Conservation (phyloP, 1,284 basidiomycete genomes). For the Laetiporus sulphureus region DNA sequence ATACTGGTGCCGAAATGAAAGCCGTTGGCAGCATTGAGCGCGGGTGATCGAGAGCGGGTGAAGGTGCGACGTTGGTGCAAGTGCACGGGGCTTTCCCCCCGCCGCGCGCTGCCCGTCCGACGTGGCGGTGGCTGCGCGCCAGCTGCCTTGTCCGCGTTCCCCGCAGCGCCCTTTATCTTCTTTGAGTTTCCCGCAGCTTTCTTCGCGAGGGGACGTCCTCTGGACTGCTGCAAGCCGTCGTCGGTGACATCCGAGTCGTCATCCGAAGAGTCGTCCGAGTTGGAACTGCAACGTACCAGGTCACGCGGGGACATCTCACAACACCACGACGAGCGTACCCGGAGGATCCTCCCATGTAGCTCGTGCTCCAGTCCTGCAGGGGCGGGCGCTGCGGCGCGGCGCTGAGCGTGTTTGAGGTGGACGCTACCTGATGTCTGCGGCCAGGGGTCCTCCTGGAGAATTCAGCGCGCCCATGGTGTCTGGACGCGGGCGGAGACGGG, state of each 20-base stretch:
- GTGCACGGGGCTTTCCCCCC: conserved; percentile 18
- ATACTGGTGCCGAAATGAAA: conserved; percentile 21
- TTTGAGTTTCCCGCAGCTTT: conserved; percentile 14
- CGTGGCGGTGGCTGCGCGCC: conserved; percentile 11
- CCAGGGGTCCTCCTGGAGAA: conserved; percentile 13
- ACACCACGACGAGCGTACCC: conserved; percentile 36
- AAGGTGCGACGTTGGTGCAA: conserved; percentile 30
- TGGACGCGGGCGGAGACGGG: conserved; percentile 53
- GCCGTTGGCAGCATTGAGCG: conserved; percentile 26
- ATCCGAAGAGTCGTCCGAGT: conserved; percentile 39
- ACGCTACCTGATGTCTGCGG: conserved; percentile 13
- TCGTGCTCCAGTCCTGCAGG: conserved; percentile 69
- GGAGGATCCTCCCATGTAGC: conserved; percentile 76
- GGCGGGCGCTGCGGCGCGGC: conserved; percentile 18
- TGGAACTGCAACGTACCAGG: conserved; percentile 32
- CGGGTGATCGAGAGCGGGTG: conserved; percentile 55
- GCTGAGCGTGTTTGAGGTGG: conserved; percentile 11
- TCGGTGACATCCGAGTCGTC: conserved; percentile 37
- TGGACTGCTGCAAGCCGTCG: conserved; percentile 31
- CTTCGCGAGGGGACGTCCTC: conserved; percentile 32
- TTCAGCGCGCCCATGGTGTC: conserved; percentile 23
- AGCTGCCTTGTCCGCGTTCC: conserved; percentile 8
- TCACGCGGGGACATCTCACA: not conserved
- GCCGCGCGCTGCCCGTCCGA: conserved; percentile 20
- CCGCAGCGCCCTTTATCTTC: conserved; percentile 1